Conservation (phyloP, 2,329 filamentous ascomycete species). For the Penicillium corylophilum region DNA sequence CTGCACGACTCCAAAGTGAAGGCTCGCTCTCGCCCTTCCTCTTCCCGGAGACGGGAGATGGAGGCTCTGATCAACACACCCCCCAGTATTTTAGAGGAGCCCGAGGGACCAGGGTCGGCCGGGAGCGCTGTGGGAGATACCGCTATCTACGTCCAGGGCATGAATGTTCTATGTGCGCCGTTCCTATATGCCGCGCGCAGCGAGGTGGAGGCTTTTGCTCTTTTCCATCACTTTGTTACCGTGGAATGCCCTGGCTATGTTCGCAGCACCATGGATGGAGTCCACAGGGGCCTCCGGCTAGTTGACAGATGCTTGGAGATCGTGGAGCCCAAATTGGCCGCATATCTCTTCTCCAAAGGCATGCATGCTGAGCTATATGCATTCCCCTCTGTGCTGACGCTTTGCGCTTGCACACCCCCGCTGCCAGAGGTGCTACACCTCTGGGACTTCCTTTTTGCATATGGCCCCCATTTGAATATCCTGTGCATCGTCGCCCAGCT, state of each 20-base stretch:
- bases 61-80: constrained; percentile 41
- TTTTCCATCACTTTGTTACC: constrained; percentile 85
- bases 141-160: constrained; percentile 93
- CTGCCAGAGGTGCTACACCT: constrained; percentile 87
- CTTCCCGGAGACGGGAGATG: constrained; percentile 49
- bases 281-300: constrained; percentile 84
- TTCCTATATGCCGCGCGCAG: constrained; percentile 93
- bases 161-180: constrained; percentile 96
- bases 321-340: constrained; percentile 82
- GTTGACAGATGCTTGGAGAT: constrained; percentile 91
- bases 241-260: constrained; percentile 91
- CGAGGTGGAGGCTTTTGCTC: constrained; percentile 90
- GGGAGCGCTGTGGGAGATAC: constrained; percentile 52
- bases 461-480: constrained; percentile 91
- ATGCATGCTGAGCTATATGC: constrained; percentile 94
- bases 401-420: constrained; percentile 94
- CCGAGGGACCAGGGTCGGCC: constrained; percentile 16
- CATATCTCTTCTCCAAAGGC: constrained; percentile 80
- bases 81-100: constrained; percentile 40
- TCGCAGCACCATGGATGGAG: constrained; percentile 92
- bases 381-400: constrained; percentile 89
- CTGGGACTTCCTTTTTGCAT: constrained; percentile 97
- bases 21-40: constrained; percentile 39
- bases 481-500: constrained; percentile 95
- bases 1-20: constrained; percentile 72